Conservation (phyloP, 176 grass and related monocot genomes). For the barley (Hordeum vulgare) region DNA sequence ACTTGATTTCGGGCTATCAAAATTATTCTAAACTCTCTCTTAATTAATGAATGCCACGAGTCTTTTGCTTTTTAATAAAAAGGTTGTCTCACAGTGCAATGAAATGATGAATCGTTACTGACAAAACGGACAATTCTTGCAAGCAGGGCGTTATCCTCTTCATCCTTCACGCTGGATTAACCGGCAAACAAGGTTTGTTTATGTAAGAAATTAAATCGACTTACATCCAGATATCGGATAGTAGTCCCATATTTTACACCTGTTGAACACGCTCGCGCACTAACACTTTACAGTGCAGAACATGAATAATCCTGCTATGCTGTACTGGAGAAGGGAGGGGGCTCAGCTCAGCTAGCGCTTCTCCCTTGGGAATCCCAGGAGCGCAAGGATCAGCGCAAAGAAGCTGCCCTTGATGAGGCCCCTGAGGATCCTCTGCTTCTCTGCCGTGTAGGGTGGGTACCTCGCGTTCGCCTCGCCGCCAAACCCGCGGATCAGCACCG, state of each 20-base stretch:
- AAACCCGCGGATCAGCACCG: conserved; percentile 52
- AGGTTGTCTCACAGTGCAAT: no score
- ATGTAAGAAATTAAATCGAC: not conserved
- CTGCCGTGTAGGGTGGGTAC: conserved; percentile 69
- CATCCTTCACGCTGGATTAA: not conserved
- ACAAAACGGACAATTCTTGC: not conserved
- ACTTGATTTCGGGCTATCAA: no score
- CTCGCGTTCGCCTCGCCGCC: conserved; percentile 37
- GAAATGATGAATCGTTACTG: no score
- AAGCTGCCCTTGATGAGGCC: conserved; percentile 68
- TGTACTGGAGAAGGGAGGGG: not conserved
- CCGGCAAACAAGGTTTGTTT: not conserved
- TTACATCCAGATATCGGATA: not conserved
- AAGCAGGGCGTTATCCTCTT: not conserved
- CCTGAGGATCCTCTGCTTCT: conserved; percentile 70
- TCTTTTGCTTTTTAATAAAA: no score
- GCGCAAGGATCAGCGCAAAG: conserved; percentile 53
- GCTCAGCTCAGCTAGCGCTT: conserved; percentile 4
- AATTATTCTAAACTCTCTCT: no score
- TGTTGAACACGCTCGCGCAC: not conserved
- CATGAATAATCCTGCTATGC: not conserved
- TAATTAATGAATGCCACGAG: no score
- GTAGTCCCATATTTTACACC: not conserved
- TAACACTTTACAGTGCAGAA: not conserved
- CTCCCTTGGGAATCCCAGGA: conserved; percentile 51